Percentiles rank a stretch among this genome's conserved stretches.
Conservation (phyloP, 345 rosid species). For the Lepidium africanum region DNA sequence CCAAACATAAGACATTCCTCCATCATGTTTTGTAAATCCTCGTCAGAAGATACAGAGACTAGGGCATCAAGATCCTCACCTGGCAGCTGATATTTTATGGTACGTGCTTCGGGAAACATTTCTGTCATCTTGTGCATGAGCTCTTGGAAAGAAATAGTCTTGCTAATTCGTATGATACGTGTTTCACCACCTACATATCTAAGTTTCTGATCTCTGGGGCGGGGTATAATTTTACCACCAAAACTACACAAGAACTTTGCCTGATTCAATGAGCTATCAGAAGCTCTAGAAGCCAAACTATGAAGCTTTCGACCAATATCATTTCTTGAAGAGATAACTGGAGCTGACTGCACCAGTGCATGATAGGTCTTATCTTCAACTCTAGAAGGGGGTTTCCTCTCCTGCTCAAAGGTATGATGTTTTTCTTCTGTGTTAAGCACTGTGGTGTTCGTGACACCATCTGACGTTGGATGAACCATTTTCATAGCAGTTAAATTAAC, state of each 20-base stretch:
- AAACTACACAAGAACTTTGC: conserved; percentile 32
- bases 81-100: conserved; percentile 31
- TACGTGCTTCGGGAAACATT: conserved; percentile 21
- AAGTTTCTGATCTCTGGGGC: conserved; percentile 34
- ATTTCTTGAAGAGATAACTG: conserved; percentile 5
- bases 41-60: conserved; percentile 35
- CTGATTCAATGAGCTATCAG: conserved; percentile 21
- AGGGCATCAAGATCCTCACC: conserved; percentile 34
- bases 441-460: conserved; percentile 12
- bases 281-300: conserved; percentile 23
- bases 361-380: conserved; percentile 19
- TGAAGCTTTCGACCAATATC: conserved; percentile 16
- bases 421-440: conserved; percentile 14
- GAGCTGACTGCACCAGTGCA: conserved; percentile 23
- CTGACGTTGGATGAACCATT: conserved; percentile 20
- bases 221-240: conserved; percentile 33
- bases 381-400: conserved; percentile 23
- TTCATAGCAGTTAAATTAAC: conserved; percentile 21
- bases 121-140: conserved; percentile 27
- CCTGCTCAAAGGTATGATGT: conserved; percentile 10
- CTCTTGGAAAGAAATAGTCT: conserved; percentile 24
- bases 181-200: conserved; percentile 35
- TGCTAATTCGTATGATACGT: conserved; percentile 27
- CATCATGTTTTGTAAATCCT: conserved; percentile 35
- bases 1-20: conserved; percentile 29